Evolutionary conservation across 2,329 filamentous ascomycete genomes (phyloP).

Genomic region (Ilyonectria robusta): DNA sequence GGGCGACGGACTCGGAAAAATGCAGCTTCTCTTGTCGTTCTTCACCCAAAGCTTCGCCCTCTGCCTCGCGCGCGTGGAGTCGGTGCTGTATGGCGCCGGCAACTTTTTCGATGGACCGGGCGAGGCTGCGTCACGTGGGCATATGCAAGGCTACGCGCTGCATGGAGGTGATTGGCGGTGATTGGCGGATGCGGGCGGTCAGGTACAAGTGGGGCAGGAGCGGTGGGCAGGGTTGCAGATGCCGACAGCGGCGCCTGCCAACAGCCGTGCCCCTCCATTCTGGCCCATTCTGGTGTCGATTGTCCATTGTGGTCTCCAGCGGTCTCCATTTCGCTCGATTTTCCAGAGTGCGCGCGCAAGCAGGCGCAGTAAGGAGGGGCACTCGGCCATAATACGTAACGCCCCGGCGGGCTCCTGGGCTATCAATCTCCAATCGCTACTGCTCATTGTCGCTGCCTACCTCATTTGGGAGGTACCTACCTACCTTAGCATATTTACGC

Average conservation of each 20-base stretch:
- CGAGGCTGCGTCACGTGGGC: slow-evolving; percentile 45
- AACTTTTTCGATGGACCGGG: slow-evolving; percentile 47
- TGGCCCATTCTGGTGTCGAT: slow-evolving; percentile 22
- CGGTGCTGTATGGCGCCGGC: slow-evolving; percentile 34
- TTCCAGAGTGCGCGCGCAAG: background rate
- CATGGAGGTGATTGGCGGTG: background rate
- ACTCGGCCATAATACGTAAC: slow-evolving; percentile 27
- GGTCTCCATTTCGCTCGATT: slow-evolving; percentile 19
- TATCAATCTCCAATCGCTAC: slow-evolving; percentile 18
- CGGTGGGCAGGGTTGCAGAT: slow-evolving; percentile 30
- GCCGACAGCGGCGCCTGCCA: slow-evolving; percentile 46
- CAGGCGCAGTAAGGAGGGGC: slow-evolving; percentile 19
- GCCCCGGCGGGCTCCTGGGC: slow-evolving; percentile 1
- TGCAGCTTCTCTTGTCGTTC: slow-evolving; percentile 39
- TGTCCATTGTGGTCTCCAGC: slow-evolving; percentile 13
- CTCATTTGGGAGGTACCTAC: slow-evolving; percentile 3
- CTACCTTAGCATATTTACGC: slow-evolving; percentile 15
- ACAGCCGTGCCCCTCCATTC: slow-evolving; percentile 44
- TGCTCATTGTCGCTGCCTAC: slow-evolving; percentile 6
- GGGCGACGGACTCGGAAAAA: slow-evolving; percentile 38
- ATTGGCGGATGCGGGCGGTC: slow-evolving; percentile 27
- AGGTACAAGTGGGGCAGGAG: slow-evolving; percentile 43
- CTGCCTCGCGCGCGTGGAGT: slow-evolving; percentile 42
- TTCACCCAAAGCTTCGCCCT: slow-evolving; percentile 36
- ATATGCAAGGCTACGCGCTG: slow-evolving; percentile 32